Conservation (phyloP, 148 eudicot species). For the Nepenthes gracilis region DNA sequence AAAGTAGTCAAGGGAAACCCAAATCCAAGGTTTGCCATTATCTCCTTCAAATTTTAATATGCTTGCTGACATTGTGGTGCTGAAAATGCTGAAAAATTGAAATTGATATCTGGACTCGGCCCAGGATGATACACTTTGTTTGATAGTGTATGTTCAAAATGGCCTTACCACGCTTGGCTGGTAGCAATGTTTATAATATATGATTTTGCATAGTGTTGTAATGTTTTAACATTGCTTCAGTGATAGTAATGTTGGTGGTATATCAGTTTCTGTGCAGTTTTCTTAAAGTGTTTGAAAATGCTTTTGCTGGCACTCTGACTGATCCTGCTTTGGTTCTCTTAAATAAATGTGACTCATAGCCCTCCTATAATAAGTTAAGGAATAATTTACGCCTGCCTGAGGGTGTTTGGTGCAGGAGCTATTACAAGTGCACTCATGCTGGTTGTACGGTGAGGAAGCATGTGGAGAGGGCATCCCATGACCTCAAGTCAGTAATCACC, state of each 20-base stretch:
- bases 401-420: constrained; percentile 36
- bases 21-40: constrained; percentile 43
- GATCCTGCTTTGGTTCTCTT: too few relatives aligned
- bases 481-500: constrained; percentile 55
- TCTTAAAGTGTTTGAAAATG: too few relatives aligned
- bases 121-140: too few relatives aligned
- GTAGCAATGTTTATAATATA: neutral
- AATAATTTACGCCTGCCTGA: neutral
- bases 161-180: neutral
- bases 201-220: neutral
- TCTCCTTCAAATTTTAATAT: neutral
- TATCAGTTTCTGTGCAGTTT: neutral
- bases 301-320: too few relatives aligned
- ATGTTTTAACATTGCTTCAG: neutral
- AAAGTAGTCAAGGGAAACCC: constrained; percentile 79
- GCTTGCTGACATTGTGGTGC: neutral
- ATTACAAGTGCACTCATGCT: constrained; percentile 59
- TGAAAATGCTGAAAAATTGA: neutral
- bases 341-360: neutral
- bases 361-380: neutral
- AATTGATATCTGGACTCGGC: too few relatives aligned
- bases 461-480: constrained; percentile 64
- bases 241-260: too few relatives aligned
- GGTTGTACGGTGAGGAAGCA: constrained; percentile 64
- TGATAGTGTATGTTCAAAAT: neutral